Percentiles rank a stretch among this genome's conserved stretches.
Conservation (phyloP, 441 rosid species). For the Lagerstroemia fauriei region DNA sequence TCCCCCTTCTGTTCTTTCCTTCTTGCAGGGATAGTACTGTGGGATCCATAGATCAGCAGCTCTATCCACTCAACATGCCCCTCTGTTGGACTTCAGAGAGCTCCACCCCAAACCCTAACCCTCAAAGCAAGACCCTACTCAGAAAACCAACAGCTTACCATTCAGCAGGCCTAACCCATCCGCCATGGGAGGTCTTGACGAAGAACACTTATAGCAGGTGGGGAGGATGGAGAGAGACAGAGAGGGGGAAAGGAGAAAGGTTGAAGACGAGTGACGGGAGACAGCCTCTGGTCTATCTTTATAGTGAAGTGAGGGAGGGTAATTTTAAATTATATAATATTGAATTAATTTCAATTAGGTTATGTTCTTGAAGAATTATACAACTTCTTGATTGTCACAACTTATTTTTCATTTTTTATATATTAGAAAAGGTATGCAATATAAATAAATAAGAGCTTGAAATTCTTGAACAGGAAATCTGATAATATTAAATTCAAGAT, state of each 20-base stretch:
- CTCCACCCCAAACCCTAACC: conserved; percentile 11
- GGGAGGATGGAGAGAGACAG: background rate
- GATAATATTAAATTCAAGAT: no score
- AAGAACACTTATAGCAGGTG: background rate
- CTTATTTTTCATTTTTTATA: no score
- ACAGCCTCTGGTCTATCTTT: background rate
- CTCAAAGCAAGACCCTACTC: background rate
- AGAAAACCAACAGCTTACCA: background rate
- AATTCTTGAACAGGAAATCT: no score
- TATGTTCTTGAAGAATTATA: background rate
- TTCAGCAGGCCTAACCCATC: background rate
- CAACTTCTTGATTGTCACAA: no score
- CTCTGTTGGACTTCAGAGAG: conserved; percentile 26
- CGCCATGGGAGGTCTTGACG: background rate
- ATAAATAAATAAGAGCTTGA: no score
- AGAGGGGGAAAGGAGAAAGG: background rate
- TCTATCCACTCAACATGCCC: conserved; percentile 19
- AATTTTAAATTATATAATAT: background rate
- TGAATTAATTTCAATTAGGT: background rate
- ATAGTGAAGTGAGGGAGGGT: background rate
- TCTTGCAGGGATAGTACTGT: conserved; percentile 36
- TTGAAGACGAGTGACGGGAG: background rate
- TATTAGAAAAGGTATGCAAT: no score
- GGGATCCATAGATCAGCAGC: conserved; percentile 41
- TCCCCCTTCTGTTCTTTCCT: background rate